Conservation (phyloP, 306 rosid genomes). For the Casuarina glauca region DNA sequence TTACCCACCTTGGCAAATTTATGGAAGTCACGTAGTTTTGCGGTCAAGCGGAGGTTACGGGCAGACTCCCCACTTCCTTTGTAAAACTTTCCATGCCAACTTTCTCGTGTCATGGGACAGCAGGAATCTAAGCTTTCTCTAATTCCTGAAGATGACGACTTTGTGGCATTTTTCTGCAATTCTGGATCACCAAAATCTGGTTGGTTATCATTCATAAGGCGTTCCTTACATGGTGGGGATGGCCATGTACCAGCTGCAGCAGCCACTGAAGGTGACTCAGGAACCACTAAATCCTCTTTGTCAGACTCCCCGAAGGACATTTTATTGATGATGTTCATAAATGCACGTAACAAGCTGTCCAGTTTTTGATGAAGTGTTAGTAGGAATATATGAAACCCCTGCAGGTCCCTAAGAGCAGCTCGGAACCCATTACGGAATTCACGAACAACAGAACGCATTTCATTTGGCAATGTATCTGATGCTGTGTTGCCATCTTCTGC, state of each 20-base stretch:
- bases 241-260: slow-evolving; percentile 32
- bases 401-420: slow-evolving; percentile 81
- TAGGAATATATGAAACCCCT: slow-evolving; percentile 86
- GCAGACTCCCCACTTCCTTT: slow-evolving; percentile 74
- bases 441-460: slow-evolving; percentile 48
- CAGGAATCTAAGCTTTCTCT: slow-evolving; percentile 55
- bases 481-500: slow-evolving; percentile 38
- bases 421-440: slow-evolving; percentile 82
- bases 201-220: slow-evolving; percentile 54
- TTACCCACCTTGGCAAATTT: slow-evolving; percentile 80
- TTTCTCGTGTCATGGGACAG: slow-evolving; percentile 67
- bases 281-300: slow-evolving; percentile 60
- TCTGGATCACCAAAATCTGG: slow-evolving; percentile 68
- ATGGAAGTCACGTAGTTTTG: slow-evolving; percentile 87
- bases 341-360: slow-evolving; percentile 65
- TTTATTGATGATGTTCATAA: slow-evolving; percentile 71
- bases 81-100: slow-evolving; percentile 67
- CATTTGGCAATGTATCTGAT: slow-evolving; percentile 40
- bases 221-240: slow-evolving; percentile 63
- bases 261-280: slow-evolving; percentile 61
- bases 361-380: slow-evolving; percentile 90
- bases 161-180: slow-evolving; percentile 53
- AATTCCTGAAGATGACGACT: slow-evolving; percentile 52
- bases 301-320: slow-evolving; percentile 70
- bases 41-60: slow-evolving; percentile 79